Evolutionary conservation across 2,329 filamentous ascomycete genomes (phyloP), one percentile per base, ranked within the genome.

Genomic region (Calonectria pteridis): DNA sequence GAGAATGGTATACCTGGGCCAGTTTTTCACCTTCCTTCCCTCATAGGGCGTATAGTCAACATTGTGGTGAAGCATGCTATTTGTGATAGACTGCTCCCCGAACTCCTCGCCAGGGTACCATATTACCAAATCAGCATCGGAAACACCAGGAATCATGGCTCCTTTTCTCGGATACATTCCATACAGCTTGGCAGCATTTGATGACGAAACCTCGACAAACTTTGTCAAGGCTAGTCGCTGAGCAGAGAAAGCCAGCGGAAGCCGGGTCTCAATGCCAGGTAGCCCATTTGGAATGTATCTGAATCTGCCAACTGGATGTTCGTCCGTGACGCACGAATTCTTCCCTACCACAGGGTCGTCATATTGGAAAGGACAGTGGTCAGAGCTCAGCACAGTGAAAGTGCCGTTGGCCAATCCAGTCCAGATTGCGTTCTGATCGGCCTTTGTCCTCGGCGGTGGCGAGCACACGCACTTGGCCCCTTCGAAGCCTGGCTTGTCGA

Each of bases 31-130:
- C 26, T 78, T 83, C 66, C 85, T 85, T 0, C 91, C 90, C 79
- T 93, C 90, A 77, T 89, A 93, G 0, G 91, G 90, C 31, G 91
- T 92, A 77, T 93, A 92, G 78, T 93, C 91, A 3, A 91, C 88
- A 75, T 90, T 86, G 79, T 93, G 91, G 81, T 93, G 91, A 76
- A 93, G 80, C 82, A 88, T 87, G 10, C 84, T 83, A 77, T 92
- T 91, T 55, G 82, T 81, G 75, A 89, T 86, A 14, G 84, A 81
- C 33, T 53, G 50, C 13, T 53, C 50, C 18, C 50, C 50, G 18
- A 87, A 79, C 6, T 33, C 13, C 2, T 58, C 69, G 2, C 46
- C 33, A 11, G 89, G 88, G 80, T 91, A 90, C 89, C 90, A 92
- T 23, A 91, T 86, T 9, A 88, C 88, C 40, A 92, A 79, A 81